A percentile compares a stretch with the other conserved stretches of the same genome.
Conservation (phyloP, 169 alveolate genomes). For the Theileria orientalis region DNA sequence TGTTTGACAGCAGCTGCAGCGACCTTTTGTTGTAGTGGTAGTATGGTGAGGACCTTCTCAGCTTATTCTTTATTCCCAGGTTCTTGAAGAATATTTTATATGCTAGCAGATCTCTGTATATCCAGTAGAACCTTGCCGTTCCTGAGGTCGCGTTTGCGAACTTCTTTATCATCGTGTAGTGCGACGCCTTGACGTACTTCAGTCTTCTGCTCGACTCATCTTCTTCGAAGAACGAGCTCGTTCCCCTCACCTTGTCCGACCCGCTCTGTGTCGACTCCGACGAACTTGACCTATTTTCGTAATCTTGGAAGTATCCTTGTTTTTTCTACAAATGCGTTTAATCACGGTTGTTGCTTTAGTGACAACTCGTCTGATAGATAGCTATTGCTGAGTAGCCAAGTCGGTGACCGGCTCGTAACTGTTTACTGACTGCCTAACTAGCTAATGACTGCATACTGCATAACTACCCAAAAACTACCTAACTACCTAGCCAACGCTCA, state of each 20-base stretch:
- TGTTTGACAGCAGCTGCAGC: background rate
- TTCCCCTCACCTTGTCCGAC: background rate
- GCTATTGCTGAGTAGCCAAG: too few species aligned
- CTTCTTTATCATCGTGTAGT: slow-evolving; percentile 5
- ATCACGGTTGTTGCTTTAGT: background rate
- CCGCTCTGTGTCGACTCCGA: background rate
- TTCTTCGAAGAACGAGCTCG: background rate
- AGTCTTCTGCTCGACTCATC: background rate
- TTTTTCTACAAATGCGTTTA: background rate
- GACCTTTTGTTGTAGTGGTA: background rate
- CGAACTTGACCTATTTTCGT: background rate
- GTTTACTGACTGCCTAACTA: too few species aligned
- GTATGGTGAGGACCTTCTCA: background rate
- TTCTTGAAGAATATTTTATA: slow-evolving; percentile 23
- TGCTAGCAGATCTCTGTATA: slow-evolving; percentile 14
- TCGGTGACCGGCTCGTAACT: too few species aligned
- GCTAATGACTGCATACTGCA: background rate
- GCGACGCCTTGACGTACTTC: background rate
- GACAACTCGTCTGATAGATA: background rate
- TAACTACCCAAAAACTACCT: background rate
- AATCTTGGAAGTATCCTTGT: too few species aligned
- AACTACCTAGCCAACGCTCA: too few species aligned
- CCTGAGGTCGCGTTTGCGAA: background rate
- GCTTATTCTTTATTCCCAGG: background rate
- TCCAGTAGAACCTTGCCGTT: slow-evolving; percentile 10